Evolutionary conservation across 2,329 filamentous ascomycete genomes (phyloP), one percentile per base, ranked within the genome.

Genomic region (Exophiala sp.): DNA sequence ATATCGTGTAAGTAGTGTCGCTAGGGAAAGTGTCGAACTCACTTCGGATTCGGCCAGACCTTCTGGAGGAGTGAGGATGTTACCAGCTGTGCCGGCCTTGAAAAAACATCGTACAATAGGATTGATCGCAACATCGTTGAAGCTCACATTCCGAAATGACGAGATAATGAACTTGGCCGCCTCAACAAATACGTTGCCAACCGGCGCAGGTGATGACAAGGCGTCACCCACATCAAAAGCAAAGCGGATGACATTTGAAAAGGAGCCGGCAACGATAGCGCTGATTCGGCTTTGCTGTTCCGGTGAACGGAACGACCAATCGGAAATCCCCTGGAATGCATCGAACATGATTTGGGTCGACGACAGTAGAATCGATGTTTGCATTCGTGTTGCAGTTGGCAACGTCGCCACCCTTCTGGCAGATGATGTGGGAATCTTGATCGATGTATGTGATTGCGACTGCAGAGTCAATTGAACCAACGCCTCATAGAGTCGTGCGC

Each of bases 271-370:
- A 21, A 96, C 82, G 39, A 79, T 78, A 14, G 79, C 78, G 54
- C 89, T 82, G 45, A 96, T 80, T 52, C 84, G 76, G 47, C 84
- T 81, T 40, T 86, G 84, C 61, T 91, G 86, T 21, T 84, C 75
- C 9, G 83, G 78, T 1, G 81, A 78, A 5, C 81, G 78, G 67
- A 95, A 96, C 62, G 86, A 86, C 94, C 92, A 99, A 4, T 85
- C 90, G 29, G 84, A 82, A 35, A 87, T 88, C 69, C 87, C 94
- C 72, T 95, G 91, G 62, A 95, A 87, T 5, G 95, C 82, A 65
- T 95, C 91, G 20, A 95, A 80, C 59, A 89, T 79, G 1, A 86
- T 85, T 61, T 88, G 85, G 5, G 86, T 85, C 63, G 92, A 87
- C 3, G 86, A 84, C 42, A 86, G 75, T 36, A 90, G 61, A 77